Percentiles rank a stretch among this genome's conserved stretches.
These are phyloP conservation scores for Arabis hirsuta DNA, from an alignment of 345 rosid genomes.

Conservation along the genomic window DNA sequence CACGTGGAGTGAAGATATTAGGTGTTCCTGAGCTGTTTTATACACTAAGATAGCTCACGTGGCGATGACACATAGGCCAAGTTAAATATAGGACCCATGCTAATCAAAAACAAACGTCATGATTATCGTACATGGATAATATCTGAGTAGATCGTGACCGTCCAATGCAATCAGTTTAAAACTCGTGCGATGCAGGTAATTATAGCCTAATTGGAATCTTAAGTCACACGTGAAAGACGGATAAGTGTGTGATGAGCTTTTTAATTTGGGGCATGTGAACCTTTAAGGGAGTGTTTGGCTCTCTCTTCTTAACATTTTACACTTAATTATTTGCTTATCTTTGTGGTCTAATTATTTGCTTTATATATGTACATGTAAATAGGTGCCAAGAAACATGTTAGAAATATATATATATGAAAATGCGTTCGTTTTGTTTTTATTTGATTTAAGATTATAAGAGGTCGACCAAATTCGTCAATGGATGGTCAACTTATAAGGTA, in stretches of 20 bases:
- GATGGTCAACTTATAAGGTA: constrained; percentile 39
- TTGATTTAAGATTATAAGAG: constrained; percentile 28
- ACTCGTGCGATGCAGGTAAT: constrained; percentile 39
- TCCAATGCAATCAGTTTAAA: constrained; percentile 15
- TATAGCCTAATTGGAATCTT: constrained; percentile 41
- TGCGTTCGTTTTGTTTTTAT: constrained; percentile 34
- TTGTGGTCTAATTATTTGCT: not conserved
- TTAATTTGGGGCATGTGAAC: constrained; percentile 33
- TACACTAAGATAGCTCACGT: constrained; percentile 46
- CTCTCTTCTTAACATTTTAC: constrained; percentile 11
- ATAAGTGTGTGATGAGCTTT: constrained; percentile 30
- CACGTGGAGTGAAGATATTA: constrained; percentile 41
- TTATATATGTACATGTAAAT: constrained; percentile 5
- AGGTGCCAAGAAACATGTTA: constrained; percentile 1
- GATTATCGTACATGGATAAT: constrained; percentile 21
- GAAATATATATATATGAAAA: not conserved
- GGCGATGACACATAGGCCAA: constrained; percentile 41
- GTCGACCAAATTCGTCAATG: constrained; percentile 17
- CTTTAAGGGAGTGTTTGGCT: constrained; percentile 35
- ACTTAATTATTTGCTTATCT: not conserved
- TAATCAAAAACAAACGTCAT: constrained; percentile 38
- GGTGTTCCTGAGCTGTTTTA: constrained; percentile 46
- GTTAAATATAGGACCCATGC: constrained; percentile 16
- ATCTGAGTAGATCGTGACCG: constrained; percentile 27
- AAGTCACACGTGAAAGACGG: constrained; percentile 46